Base-by-base conservation (phyloP, 176 grass and related monocot species). In the Hsuehochloa calcarea region DNA sequence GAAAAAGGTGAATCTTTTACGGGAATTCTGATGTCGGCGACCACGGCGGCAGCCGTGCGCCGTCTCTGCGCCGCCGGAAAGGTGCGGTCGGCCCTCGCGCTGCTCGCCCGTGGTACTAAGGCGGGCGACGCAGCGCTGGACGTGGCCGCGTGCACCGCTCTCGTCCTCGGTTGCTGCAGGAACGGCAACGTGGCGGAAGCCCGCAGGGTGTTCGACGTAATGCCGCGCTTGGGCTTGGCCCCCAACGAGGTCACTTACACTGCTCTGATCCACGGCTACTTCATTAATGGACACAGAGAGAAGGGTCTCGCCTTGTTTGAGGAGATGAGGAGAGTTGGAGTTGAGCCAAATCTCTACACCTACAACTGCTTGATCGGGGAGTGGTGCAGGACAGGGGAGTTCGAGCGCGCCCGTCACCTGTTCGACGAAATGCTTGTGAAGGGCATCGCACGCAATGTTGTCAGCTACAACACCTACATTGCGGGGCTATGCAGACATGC, bases 171-270 rank as follows among this genome's bases (percentile, higher is more conserved):
- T 11, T 90, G 70, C 69, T 93, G 85, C 84, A 89, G 62, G 84
- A 58, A 19, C 74, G 85, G 89, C 73, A 74, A 91, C 69, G 59
- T 84, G n/a, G 74, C 63, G 8, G 82, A 58, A 19, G 87, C 91
- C 2, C 66, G 68, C 40, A 82, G 82, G 70, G 63, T 93, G 80
- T 93, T 96, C 85, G 87, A 90, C 60, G 44, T 73, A 25, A 96
- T 93, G 78, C 82, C 76, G 39, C 75, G 72, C 54, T 3, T 85
- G 35, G 89, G 81, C 5, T 43, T 93, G 82, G 5, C 54, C 23
- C 89, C 91, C 0, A 93, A 93, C 44, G 91, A 91, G 79, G 73
- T 96, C 72, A 91, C 91, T 4, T 92, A 91, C 89, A 93, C 91
- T 12, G 87, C 88, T 6, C 63, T 93, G 70, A 91, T 96, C 49